Conservation (phyloP, 495 filamentous ascomycete genomes). For the Delitschia confertaspora region DNA sequence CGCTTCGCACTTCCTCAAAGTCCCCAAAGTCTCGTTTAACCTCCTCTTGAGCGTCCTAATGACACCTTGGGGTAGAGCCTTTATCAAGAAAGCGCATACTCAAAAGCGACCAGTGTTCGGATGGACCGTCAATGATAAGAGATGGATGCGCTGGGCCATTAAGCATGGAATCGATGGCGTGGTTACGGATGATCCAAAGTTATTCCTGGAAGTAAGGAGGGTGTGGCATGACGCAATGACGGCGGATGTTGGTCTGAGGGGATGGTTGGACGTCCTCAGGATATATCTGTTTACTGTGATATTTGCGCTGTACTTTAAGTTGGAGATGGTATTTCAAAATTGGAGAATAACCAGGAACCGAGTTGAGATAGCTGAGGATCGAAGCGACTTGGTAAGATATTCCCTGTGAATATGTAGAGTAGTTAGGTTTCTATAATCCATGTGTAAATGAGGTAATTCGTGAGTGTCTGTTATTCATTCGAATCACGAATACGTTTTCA, state of each 20-base stretch:
- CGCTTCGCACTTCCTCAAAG: slow-evolving; percentile 57
- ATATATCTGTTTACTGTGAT: slow-evolving; percentile 26
- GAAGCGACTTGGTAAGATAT: too few species aligned
- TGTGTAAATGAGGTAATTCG: too few species aligned
- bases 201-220: slow-evolving; percentile 41
- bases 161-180: slow-evolving; percentile 45
- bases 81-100: slow-evolving; percentile 51
- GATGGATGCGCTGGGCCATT: slow-evolving; percentile 66
- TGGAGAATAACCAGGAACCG: too few species aligned
- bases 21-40: slow-evolving; percentile 63
- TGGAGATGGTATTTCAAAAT: too few species aligned
- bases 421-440: too few species aligned
- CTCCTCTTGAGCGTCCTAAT: slow-evolving; percentile 57
- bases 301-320: slow-evolving; percentile 18
- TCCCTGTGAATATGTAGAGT: too few species aligned
- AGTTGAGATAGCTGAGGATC: too few species aligned
- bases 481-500: too few species aligned
- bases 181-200: slow-evolving; percentile 49
- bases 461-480: too few species aligned
- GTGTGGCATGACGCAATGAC: slow-evolving; percentile 27
- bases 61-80: slow-evolving; percentile 51
- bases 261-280: slow-evolving; percentile 22
- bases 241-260: slow-evolving; percentile 13
- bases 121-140: slow-evolving; percentile 78
- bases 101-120: slow-evolving; percentile 52